Conservation (phyloP, 192 early-diverging fungal genomes). For the Entophlyctis helioformis region DNA sequence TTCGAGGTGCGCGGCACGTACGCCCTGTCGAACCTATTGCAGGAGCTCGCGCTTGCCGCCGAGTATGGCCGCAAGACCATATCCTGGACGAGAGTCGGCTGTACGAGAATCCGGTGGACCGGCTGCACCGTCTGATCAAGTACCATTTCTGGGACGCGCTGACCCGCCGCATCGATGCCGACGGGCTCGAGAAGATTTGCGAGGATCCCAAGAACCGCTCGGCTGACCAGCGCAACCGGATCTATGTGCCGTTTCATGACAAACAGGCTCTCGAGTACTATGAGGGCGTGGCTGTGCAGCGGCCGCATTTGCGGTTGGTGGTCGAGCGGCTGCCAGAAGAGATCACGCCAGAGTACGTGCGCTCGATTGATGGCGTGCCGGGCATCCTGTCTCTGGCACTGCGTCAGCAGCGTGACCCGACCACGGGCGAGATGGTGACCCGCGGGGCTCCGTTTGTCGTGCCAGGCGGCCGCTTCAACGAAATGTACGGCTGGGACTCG, state of each 20-base stretch:
- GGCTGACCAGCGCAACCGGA: constrained; percentile 63
- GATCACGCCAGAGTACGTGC: constrained; percentile 84
- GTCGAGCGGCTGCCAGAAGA: constrained; percentile 72
- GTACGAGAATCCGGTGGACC: constrained; percentile 89
- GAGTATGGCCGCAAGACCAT: constrained; percentile 81
- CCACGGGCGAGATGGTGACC: constrained; percentile 9
- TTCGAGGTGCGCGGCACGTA: constrained; percentile 92
- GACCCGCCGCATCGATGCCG: constrained; percentile 50
- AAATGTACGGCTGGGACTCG: constrained; percentile 98
- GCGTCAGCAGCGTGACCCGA: constrained; percentile 15
- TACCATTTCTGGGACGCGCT: constrained; percentile 94
- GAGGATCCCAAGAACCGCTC: constrained; percentile 83
- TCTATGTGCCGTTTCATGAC: constrained; percentile 87
- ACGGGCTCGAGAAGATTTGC: constrained; percentile 78
- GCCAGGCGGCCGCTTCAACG: constrained; percentile 97
- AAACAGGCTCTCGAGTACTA: constrained; percentile 69
- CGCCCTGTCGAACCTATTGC: constrained; percentile 85
- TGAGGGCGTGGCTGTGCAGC: constrained; percentile 44
- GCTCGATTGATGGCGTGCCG: constrained; percentile 74
- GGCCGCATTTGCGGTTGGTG: constrained; percentile 59
- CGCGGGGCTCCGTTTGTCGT: constrained; percentile 83
- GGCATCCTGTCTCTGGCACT: constrained; percentile 83
- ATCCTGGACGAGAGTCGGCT: constrained; percentile 80
- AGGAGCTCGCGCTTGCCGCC: constrained; percentile 84
- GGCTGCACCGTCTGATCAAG: constrained; percentile 80